phyloP scores from a whole-genome alignment of 768 basidiomycete genomes.

The Pleurotus citrinopileatus region DNA sequence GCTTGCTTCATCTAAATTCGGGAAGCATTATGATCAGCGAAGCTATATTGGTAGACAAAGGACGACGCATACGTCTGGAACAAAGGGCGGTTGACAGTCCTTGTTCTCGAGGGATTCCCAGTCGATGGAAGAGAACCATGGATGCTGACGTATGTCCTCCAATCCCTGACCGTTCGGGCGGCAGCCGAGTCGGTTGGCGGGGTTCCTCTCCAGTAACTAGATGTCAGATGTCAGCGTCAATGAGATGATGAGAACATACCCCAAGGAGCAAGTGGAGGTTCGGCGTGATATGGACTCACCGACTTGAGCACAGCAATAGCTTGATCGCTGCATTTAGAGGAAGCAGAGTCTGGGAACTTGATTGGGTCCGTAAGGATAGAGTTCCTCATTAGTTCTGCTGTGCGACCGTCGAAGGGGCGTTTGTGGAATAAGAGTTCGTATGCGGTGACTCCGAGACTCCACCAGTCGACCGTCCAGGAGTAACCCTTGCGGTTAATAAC shows the following conservation, averaged over 20 bases:
- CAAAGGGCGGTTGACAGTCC: slow-evolving; percentile 74
- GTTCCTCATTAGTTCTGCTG: slow-evolving; percentile 82
- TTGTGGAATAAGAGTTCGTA: slow-evolving; percentile 84
- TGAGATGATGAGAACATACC: slow-evolving; percentile 11
- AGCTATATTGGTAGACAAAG: slow-evolving; percentile 2
- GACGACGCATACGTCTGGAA: slow-evolving; percentile 77
- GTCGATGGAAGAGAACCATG: slow-evolving; percentile 82
- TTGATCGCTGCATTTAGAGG: slow-evolving; percentile 57
- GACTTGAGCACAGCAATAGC: slow-evolving; percentile 64
- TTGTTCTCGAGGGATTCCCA: slow-evolving; percentile 80
- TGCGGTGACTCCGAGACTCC: slow-evolving; percentile 89
- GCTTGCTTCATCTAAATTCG: slow-evolving; percentile 79
- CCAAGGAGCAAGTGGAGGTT: slow-evolving; percentile 1
- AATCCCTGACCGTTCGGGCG: slow-evolving; percentile 65
- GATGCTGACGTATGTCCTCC: slow-evolving; percentile 74
- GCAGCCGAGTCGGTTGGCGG: slow-evolving; percentile 78
- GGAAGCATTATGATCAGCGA: slow-evolving; percentile 11
- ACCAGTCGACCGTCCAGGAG: slow-evolving; percentile 92
- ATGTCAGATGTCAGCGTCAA: slow-evolving; percentile 14
- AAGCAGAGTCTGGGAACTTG: slow-evolving; percentile 69
- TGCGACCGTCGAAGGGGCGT: slow-evolving; percentile 90
- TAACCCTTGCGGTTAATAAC: slow-evolving; percentile 92
- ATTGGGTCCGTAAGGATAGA: slow-evolving; percentile 82
- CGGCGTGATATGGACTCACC: slow-evolving; percentile 40
- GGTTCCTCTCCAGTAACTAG: slow-evolving; percentile 87